Evolutionary conservation across 768 basidiomycete species (phyloP).

Genomic region (Rhodosporidiobolus odoratus): DNA sequence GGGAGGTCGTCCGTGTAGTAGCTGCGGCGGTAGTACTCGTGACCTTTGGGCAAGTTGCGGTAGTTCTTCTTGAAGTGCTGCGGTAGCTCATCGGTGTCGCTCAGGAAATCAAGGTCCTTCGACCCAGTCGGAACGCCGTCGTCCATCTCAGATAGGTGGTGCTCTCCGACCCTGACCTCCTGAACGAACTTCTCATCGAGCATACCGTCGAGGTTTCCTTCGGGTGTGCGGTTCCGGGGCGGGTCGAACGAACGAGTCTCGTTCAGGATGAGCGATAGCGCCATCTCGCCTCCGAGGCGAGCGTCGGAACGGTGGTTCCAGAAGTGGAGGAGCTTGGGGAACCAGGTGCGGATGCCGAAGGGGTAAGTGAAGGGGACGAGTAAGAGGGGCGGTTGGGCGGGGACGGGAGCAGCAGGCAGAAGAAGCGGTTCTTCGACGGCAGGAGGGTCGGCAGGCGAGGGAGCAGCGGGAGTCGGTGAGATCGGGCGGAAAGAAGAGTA

Average conservation of each 20-base stretch:
- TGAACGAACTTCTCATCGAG: constrained; percentile 51
- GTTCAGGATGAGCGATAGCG: constrained; percentile 63
- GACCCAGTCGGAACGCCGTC: constrained; percentile 29
- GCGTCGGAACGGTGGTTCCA: constrained; percentile 83
- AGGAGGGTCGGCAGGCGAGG: constrained; percentile 32
- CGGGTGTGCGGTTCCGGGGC: constrained; percentile 53
- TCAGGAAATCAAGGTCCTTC: constrained; percentile 38
- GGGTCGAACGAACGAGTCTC: constrained; percentile 60
- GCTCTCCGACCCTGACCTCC: constrained; percentile 50
- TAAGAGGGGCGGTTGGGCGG: constrained; percentile 67
- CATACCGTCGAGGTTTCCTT: constrained; percentile 50
- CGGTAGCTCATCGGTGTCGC: constrained; percentile 28
- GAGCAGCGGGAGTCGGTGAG: constrained; percentile 28
- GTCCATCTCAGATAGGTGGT: constrained; percentile 12
- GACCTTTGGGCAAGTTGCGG: constrained; percentile 27
- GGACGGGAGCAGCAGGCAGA: constrained; percentile 57
- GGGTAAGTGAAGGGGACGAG: constrained; percentile 47
- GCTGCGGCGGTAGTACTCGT: constrained; percentile 58
- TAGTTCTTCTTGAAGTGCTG: constrained; percentile 32
- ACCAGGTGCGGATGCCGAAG: constrained; percentile 41
- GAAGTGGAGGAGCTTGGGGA: constrained; percentile 58
- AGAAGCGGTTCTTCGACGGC: constrained; percentile 43
- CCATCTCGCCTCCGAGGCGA: constrained; percentile 72
- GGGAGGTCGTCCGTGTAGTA: constrained; percentile 71
- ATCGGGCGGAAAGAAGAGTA: constrained; percentile 37